These are phyloP conservation scores for Aphanoascus verrucosus DNA, from an alignment of 2,329 filamentous ascomycete species.

Conservation along the genomic window DNA sequence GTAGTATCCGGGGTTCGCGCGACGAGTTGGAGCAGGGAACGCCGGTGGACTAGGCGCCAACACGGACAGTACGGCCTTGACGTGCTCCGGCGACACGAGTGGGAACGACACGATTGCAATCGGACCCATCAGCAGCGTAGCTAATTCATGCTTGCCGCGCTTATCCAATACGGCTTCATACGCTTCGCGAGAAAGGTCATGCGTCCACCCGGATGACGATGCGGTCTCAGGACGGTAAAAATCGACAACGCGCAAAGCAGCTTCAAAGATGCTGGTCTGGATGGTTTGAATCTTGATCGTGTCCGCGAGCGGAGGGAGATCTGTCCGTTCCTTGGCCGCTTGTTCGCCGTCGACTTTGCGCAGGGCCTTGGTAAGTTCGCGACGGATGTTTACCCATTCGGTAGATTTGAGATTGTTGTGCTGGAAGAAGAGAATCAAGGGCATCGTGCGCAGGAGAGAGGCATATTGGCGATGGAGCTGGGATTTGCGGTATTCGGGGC, in stretches of 20 bases:
- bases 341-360: conserved; percentile 57
- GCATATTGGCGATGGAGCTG: conserved; percentile 82
- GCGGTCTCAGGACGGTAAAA: conserved; percentile 54
- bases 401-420: conserved; percentile 64
- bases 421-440: conserved; percentile 76
- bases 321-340: conserved; percentile 42
- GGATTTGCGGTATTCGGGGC: conserved; percentile 76
- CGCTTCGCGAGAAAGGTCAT: conserved; percentile 49
- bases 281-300: conserved; percentile 69
- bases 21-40: conserved; percentile 69
- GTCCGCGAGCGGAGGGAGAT: conserved; percentile 41
- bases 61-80: conserved; percentile 69
- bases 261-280: conserved; percentile 78
- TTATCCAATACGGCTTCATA: conserved; percentile 41
- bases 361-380: conserved; percentile 54
- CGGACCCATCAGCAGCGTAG: conserved; percentile 70
- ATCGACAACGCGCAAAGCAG: conserved; percentile 75
- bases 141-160: conserved; percentile 51
- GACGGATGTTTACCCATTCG: conserved; percentile 62
- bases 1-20: conserved; percentile 67
- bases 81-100: conserved; percentile 67
- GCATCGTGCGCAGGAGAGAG: conserved; percentile 73
- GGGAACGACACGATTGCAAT: conserved; percentile 73
- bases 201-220: conserved; percentile 39
- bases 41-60: conserved; percentile 59